Percentiles rank a stretch among this genome's conserved stretches.
Evolutionary conservation across 1,139 yeast genomes (phyloP).

Genomic region (Diutina ranongensis): DNA sequence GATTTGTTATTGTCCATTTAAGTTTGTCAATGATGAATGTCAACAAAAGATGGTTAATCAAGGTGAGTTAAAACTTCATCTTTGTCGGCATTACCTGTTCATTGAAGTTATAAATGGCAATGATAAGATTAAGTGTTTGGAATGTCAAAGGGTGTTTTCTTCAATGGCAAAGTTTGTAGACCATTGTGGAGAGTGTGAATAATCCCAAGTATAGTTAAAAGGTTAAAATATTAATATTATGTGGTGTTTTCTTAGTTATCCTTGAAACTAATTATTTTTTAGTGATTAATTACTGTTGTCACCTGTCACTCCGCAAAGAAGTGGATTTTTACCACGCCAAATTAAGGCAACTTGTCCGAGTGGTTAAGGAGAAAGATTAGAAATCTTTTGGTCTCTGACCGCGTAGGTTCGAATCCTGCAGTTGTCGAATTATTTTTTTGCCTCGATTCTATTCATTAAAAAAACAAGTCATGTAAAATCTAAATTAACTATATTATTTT

Average conservation of each 20-base stretch:
- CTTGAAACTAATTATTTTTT: too few relatives aligned
- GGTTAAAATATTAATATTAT: too few relatives aligned
- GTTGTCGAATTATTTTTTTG: too few relatives aligned
- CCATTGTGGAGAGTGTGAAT: too few relatives aligned
- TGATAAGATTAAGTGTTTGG: background rate
- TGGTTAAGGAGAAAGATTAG: background rate
- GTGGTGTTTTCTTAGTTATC: too few relatives aligned
- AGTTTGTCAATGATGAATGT: background rate
- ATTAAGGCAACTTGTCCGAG: slow-evolving; percentile 1
- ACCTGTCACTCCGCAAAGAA: too few relatives aligned
- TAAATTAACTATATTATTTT: too few relatives aligned
- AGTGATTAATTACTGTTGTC: too few relatives aligned
- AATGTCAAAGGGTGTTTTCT: background rate
- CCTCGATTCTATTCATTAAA: too few relatives aligned
- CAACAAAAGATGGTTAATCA: background rate
- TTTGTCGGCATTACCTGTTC: background rate
- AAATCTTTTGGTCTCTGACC: slow-evolving; percentile 18
- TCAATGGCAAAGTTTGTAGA: background rate
- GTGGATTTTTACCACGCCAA: too few relatives aligned
- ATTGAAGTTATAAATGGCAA: background rate
- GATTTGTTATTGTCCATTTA: background rate
- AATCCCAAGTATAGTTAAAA: too few relatives aligned
- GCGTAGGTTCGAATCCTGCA: slow-evolving; percentile 91
- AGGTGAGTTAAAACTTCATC: background rate
- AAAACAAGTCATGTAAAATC: too few relatives aligned